Base-by-base conservation (phyloP, 2,329 filamentous ascomycete genomes). In the Calonectria pseudoreteaudii region DNA sequence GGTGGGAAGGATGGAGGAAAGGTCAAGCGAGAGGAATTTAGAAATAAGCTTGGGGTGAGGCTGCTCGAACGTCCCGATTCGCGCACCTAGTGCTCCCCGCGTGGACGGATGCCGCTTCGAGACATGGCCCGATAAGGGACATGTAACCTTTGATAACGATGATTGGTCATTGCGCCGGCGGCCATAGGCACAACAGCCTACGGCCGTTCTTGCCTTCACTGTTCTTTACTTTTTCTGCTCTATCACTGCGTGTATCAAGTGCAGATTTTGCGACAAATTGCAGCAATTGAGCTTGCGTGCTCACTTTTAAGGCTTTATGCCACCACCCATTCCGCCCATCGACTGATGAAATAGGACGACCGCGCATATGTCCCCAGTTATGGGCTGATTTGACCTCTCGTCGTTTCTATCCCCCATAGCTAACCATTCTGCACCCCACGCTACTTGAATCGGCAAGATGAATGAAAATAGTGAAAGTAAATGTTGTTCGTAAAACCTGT, bases 401-500 rank as follows among this genome's bases (percentile, higher is more conserved):
- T 23, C 2, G 56, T 11, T 20, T 4, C 28, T n/a, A 31, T 20
- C n/a, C 18, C 14, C 18, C 16, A 62, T 41, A 41, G 23, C 41
- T 36, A 2, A 16, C 56, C 41, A 62, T 36, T 14, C 56, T 41
- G 28, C 56, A 20, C 2, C 14, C n/a, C 34, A 28, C 28, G 56
- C n/a, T 41, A 34, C 13, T 16, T 53, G 26, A 30, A 4, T 30
- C 23, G 30, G 50, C 26, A n/a, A 16, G 5, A 34, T 47, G 10
- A 41, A 34, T 47, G 10, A 41, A 64, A 62, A 62, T 38, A 65
- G 20, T 34, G 18, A 68, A 58, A 34, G n/a, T 50, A 60, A 23
- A 56, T 73, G 77, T 65, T 74, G 73, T 75, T 73, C 66, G 49
- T 62, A 30, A 73, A 68, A 41, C 68, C 34, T 60, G 66, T 50